phyloP scores from a whole-genome alignment of 164 flowering plant genomes.

The Pachysandra terminalis region DNA sequence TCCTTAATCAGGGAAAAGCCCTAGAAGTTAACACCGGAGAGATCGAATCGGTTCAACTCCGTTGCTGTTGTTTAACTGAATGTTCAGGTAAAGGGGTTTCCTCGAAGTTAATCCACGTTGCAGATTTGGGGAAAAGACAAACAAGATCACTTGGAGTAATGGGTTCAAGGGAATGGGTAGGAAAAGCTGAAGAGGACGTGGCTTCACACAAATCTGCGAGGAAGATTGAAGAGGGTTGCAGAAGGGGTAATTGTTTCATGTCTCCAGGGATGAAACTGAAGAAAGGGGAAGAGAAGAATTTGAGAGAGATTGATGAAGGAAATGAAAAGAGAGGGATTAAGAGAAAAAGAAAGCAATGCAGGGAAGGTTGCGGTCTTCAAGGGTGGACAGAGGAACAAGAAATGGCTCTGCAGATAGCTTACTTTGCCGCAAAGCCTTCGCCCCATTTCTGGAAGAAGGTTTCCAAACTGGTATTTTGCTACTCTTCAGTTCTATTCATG shows the following conservation, averaged over 20 bases:
- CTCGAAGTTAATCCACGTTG: no score
- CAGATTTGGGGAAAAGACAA: no score
- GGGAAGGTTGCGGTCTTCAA: constrained; percentile 15
- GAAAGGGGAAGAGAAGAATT: constrained; percentile 5
- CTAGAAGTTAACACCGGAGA: no score
- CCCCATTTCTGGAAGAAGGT: constrained; percentile 94
- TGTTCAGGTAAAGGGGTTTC: no score
- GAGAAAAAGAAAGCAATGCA: constrained; percentile 29
- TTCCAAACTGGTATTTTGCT: constrained; percentile 55
- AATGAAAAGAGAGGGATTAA: constrained; percentile 14
- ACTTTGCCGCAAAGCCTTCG: constrained; percentile 63
- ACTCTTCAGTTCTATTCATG: neutral
- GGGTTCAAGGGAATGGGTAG: no score
- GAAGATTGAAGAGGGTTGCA: no score
- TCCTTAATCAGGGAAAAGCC: no score
- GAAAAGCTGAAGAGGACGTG: no score
- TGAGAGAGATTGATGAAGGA: constrained; percentile 8
- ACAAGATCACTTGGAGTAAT: no score
- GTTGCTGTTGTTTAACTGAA: neutral
- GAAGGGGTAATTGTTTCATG: no score
- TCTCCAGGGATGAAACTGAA: neutral
- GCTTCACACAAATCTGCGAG: no score
- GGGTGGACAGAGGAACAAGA: constrained; percentile 88
- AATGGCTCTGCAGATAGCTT: constrained; percentile 67
- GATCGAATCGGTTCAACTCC: no score